These are phyloP conservation scores for Pelargonium citronellum DNA, from an alignment of 441 rosid genomes.

Conservation along the genomic window DNA sequence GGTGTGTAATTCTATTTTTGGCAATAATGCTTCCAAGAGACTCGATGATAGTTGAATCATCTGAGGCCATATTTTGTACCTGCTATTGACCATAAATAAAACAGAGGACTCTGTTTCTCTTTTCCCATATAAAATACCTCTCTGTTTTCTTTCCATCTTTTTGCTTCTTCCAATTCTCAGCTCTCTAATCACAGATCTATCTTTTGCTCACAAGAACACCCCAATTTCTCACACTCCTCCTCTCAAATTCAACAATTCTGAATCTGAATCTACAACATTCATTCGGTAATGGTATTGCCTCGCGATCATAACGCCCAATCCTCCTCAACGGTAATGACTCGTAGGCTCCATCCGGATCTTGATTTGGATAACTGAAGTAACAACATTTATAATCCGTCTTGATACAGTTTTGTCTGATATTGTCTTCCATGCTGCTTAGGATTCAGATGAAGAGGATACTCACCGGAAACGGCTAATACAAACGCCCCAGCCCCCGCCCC, in stretches of 20 bases:
- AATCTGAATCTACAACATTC: background rate
- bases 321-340: background rate
- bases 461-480: background rate
- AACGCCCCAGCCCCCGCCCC: background rate
- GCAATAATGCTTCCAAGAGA: background rate
- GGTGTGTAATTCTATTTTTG: background rate
- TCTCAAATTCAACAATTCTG: background rate
- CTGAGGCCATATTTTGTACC: background rate
- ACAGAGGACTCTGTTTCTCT: slow-evolving; percentile 4
- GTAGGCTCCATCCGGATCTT: background rate
- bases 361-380: no score
- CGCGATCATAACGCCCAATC: background rate
- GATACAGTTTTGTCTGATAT: background rate
- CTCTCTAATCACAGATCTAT: no score
- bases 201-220: no score
- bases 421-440: background rate
- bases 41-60: background rate
- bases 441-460: background rate
- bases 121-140: background rate
- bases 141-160: background rate
- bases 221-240: background rate
- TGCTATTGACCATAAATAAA: background rate
- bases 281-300: background rate
- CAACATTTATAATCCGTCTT: background rate
- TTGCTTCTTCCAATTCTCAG: no score